Base-by-base conservation (phyloP, 2,329 filamentous ascomycete species). In the Fusarium concolor region DNA sequence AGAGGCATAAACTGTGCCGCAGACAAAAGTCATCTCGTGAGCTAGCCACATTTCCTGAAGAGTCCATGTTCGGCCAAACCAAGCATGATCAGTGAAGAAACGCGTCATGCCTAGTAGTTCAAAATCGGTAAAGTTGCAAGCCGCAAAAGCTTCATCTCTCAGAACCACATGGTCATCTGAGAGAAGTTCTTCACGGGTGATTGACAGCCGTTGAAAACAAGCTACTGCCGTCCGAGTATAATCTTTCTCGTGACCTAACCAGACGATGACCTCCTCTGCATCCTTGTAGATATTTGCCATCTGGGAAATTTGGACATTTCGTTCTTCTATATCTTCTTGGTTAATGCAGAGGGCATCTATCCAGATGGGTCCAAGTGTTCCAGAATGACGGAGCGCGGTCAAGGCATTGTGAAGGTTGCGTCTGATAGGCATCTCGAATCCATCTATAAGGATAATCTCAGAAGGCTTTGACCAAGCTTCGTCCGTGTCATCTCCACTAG, bases 31-130 rank as follows among this genome's bases (percentile, higher is more conserved):
- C 52, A 55, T 15, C 11, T 49, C 45, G n/a, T 33, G 33, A 50
- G 52, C 52, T 5, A 55, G 10, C 52, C 52, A 55, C 52, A 55
- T 55, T 43, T 50, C 52, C 11, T 55, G 52, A 39, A 55, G 52
- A 31, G 52, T 55, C 52, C 52, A 55, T 18, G 52, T 50, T 28
- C 52, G 43, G 2, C 43, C 52, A 12, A 55, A 55, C 43, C 52
- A 55, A 7, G 52, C 33, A 26, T 55, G 43, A 3, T 55, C 52
- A 11, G 24, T 50, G 10, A 55, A 55, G 33, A 55, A 55, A 18
- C 43, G 43, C 15, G 52, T 22, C 18, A 55, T 55, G 5, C 31
- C 43, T 12, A 50, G 6, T 10, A 33, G 2, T 5, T 55, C 52
- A 5, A 18, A 33, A 18, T 50, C 33, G 1, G 18, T 20, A 10